These are phyloP conservation scores for Nemania sp. DNA, from an alignment of 2,329 filamentous ascomycete species.

Conservation along the genomic window DNA sequence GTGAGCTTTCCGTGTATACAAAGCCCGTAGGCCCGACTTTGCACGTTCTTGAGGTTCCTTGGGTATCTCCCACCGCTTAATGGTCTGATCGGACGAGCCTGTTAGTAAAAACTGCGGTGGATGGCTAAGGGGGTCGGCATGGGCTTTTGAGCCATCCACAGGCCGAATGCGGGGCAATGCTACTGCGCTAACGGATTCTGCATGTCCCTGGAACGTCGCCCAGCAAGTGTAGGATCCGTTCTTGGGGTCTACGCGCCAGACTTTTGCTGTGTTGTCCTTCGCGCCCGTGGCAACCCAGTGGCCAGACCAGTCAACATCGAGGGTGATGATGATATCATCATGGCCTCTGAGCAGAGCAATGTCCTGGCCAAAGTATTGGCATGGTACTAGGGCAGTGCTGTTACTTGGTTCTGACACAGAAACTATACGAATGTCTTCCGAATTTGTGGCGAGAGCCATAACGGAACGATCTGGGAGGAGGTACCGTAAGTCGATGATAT, in stretches of 20 bases:
- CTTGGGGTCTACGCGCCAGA: constrained; percentile 87
- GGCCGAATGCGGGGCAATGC: constrained; percentile 80
- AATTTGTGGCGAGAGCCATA: constrained; percentile 92
- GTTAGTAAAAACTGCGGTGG: constrained; percentile 89
- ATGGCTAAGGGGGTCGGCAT: constrained; percentile 78
- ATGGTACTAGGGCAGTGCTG: constrained; percentile 49
- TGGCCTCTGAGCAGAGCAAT: constrained; percentile 88
- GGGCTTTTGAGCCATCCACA: constrained; percentile 74
- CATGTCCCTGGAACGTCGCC: constrained; percentile 88
- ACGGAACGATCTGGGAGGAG: constrained; percentile 83
- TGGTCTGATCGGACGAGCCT: constrained; percentile 92
- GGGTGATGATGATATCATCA: constrained; percentile 92
- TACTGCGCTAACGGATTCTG: constrained; percentile 92
- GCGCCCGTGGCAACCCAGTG: constrained; percentile 96
- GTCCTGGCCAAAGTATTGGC: constrained; percentile 87
- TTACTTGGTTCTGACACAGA: constrained; percentile 68
- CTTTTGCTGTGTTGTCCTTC: constrained; percentile 92
- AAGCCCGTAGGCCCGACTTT: constrained; percentile 71
- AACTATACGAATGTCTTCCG: constrained; percentile 90
- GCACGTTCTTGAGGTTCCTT: constrained; percentile 61
- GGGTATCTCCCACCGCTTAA: constrained; percentile 92
- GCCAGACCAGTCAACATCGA: constrained; percentile 96
- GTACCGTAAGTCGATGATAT: constrained; percentile 94
- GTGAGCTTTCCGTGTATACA: constrained; percentile 93
- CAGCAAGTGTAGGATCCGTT: constrained; percentile 83